Conservation (phyloP, 1,139 yeast genomes). For the Arxiozyma telluris region DNA sequence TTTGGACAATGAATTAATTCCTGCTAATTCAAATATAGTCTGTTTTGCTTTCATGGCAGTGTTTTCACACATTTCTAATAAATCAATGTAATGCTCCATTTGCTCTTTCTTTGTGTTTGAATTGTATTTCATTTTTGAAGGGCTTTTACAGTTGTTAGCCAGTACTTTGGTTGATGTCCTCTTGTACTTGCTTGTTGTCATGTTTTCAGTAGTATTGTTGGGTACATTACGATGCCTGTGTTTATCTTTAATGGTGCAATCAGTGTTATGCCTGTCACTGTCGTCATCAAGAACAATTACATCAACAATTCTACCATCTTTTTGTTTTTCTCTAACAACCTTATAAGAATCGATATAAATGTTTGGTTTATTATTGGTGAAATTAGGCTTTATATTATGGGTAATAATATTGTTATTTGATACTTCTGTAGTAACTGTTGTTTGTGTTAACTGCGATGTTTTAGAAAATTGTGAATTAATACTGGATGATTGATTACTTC, state of each 20-base stretch:
- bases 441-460: conserved; percentile 14
- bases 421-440: conserved; percentile 8
- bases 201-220: background rate
- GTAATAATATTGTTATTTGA: background rate
- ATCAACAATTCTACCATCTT: conserved; percentile 20
- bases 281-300: conserved; percentile 23
- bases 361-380: background rate
- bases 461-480: conserved; percentile 23
- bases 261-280: background rate
- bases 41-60: conserved; percentile 24
- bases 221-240: no score
- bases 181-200: background rate
- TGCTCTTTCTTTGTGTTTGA: conserved; percentile 1
- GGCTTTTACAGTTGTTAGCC: background rate
- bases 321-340: conserved; percentile 11
- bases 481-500: conserved; percentile 17
- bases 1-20: background rate
- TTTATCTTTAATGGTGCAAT: background rate
- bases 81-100: conserved; percentile 11
- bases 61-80: conserved; percentile 24
- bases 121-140: background rate
- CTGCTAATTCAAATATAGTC: conserved; percentile 17
- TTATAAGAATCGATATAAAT: conserved; percentile 1
- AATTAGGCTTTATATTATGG: background rate
- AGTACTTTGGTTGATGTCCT: background rate